phyloP scores from a whole-genome alignment of 2,329 filamentous ascomycete species.

The Aspergillus latus region DNA sequence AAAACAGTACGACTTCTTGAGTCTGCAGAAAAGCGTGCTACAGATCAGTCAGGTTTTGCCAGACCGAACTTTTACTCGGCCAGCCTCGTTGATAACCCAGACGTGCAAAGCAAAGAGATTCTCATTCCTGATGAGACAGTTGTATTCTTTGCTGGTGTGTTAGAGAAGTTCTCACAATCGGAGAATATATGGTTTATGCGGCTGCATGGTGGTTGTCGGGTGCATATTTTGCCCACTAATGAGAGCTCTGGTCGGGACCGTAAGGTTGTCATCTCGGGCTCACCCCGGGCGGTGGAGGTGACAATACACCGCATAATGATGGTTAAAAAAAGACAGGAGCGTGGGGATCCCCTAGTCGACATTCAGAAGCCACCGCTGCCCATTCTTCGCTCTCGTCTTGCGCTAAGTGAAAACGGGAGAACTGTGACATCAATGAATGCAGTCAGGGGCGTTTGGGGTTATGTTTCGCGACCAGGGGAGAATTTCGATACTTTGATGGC shows the following conservation, averaged over 20 bases:
- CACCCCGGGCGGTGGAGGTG: constrained; percentile 33
- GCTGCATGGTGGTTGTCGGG: constrained; percentile 38
- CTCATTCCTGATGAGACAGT: constrained; percentile 38
- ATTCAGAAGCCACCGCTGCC: constrained; percentile 30
- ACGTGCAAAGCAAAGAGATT: constrained; percentile 20
- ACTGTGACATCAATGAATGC: constrained; percentile 23
- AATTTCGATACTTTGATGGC: constrained; percentile 19
- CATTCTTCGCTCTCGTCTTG: constrained; percentile 30
- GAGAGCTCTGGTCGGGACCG: constrained; percentile 35
- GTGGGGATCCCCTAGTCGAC: constrained; percentile 31
- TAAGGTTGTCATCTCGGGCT: constrained; percentile 37
- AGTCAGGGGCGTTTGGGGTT: constrained; percentile 34
- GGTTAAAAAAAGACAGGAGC: constrained; percentile 25
- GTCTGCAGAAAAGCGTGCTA: constrained; percentile 15
- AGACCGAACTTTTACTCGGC: background rate
- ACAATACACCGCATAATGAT: constrained; percentile 31
- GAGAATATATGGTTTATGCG: constrained; percentile 42
- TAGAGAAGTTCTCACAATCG: constrained; percentile 24
- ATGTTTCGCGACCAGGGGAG: constrained; percentile 5
- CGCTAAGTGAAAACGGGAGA: constrained; percentile 23
- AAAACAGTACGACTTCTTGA: constrained; percentile 25
- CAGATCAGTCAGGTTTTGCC: background rate
- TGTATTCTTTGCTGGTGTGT: constrained; percentile 33
- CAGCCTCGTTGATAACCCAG: background rate
- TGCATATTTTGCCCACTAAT: constrained; percentile 35